phyloP scores from a whole-genome alignment of 2,329 filamentous ascomycete genomes.

The Didymella segeticola region DNA sequence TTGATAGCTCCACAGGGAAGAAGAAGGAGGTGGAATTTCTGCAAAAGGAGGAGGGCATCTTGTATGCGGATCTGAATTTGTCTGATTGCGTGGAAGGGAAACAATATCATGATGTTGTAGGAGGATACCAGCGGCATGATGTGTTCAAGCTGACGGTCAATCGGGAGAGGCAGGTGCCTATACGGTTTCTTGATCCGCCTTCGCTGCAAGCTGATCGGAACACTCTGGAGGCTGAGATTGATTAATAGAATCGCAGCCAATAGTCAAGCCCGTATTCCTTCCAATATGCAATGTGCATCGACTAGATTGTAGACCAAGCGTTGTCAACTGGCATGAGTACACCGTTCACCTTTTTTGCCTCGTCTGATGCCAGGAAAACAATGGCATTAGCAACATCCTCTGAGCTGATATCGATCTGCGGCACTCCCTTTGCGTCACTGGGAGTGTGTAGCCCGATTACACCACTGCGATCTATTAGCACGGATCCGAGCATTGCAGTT shows the following conservation, averaged over 20 bases:
- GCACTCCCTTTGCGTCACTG: slow-evolving; percentile 26
- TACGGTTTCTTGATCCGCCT: slow-evolving; percentile 10
- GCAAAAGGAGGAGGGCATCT: slow-evolving; percentile 56
- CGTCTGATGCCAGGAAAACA: slow-evolving; percentile 34
- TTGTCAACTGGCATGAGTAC: slow-evolving; percentile 37
- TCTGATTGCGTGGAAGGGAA: slow-evolving; percentile 61
- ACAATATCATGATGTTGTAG: slow-evolving; percentile 64
- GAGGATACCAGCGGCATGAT: slow-evolving; percentile 63
- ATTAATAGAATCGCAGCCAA: neutral
- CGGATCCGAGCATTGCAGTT: neutral
- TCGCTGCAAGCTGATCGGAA: neutral
- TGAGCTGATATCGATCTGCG: slow-evolving; percentile 26
- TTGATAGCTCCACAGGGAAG: slow-evolving; percentile 32
- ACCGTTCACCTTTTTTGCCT: slow-evolving; percentile 36
- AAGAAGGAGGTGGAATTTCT: slow-evolving; percentile 46
- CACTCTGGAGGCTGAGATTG: neutral
- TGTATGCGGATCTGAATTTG: slow-evolving; percentile 61
- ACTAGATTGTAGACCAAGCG: slow-evolving; percentile 39
- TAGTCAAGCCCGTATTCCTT: neutral
- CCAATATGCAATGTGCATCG: neutral
- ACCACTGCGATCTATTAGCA: neutral
- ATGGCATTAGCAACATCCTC: slow-evolving; percentile 36
- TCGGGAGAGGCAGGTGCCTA: slow-evolving; percentile 48
- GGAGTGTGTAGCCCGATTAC: neutral
- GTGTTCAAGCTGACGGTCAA: slow-evolving; percentile 61